Evolutionary conservation across 495 filamentous ascomycete genomes (phyloP), one percentile per base, ranked within the genome.

Genomic region (Pseudotulostoma volvatum): DNA sequence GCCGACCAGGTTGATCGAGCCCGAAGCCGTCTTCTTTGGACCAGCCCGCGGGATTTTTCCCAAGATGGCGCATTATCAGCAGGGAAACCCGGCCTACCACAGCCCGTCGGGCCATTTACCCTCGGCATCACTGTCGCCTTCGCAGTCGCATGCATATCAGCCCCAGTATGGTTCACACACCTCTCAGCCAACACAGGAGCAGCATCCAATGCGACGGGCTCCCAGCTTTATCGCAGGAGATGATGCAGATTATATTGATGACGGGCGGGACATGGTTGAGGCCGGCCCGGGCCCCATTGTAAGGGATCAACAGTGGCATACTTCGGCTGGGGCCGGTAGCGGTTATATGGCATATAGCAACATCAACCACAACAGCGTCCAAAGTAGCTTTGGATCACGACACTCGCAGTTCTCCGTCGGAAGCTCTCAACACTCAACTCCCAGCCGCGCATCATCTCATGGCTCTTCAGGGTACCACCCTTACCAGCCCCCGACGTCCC

Each of bases 221-320:
- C 65, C 74, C 37, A 88, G 84, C 54, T 88, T 79, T 59, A 78
- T 86, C 51, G 74, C 67, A 47, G 84, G 81, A 44, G 82, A 92
- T 54, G 82, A 93, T 54, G 67, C 67, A 25, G 52, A 47, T 16
- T 63, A 56, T 34, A 42, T 44, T 30, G 58, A 67, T 9, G 70
- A 71, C 41, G 67, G 72, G 44, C 49, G 68, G 34, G 70, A 69
- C 49, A 50, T 63, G 49, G 52, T 53, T 32, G 21, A 45, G 44
- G 36, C 48, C n/a, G n/a, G n/a, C n/a, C n/a, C n/a, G n/a, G n/a
- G n/a, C n/a, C n/a, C n/a, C n/a, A 53, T 25, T 43, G 43, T 31
- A 66, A 59, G 39, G 57, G 61, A 9, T 48, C 45, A 17, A 46
- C 39, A 42, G 57, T 18, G 34, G 31, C 15, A 41, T 37, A 16